Evolutionary conservation across 441 rosid species (phyloP).

Genomic region (Manihot esculenta): DNA sequence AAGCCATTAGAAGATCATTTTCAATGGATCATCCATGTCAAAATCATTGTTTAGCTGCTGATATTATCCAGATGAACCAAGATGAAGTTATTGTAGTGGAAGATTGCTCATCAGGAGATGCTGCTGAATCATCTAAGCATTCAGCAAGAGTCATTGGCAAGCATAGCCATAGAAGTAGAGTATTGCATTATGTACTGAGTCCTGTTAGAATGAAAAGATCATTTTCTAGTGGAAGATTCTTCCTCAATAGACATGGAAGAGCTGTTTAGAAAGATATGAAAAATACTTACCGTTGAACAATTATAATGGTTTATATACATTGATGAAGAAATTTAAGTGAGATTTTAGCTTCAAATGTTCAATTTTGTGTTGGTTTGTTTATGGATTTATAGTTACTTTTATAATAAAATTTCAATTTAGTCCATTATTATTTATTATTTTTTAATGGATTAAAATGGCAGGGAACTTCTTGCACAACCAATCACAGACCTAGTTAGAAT

Average conservation of each 20-base stretch:
- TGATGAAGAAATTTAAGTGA: no score
- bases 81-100: slow-evolving; percentile 23
- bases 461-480: no score
- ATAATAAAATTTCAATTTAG: no score
- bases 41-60: slow-evolving; percentile 30
- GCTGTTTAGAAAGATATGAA: background rate
- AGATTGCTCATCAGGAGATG: slow-evolving; percentile 15
- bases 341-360: no score
- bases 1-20: slow-evolving; percentile 45
- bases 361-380: no score
- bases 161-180: slow-evolving; percentile 20
- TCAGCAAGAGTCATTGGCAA: slow-evolving; percentile 24
- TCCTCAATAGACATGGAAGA: slow-evolving; percentile 44
- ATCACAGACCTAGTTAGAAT: no score
- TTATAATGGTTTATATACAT: no score
- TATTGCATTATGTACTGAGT: slow-evolving; percentile 23
- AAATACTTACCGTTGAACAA: slow-evolving; percentile 6
- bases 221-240: slow-evolving; percentile 59
- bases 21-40: slow-evolving; percentile 61
- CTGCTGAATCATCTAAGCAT: slow-evolving; percentile 39
- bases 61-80: slow-evolving; percentile 25
- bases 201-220: slow-evolving; percentile 53
- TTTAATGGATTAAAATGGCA: no score
- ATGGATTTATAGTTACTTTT: no score
- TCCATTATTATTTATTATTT: no score